Conservation (phyloP, 164 flowering plant genomes). For the Tetrastigma voinierianum region DNA sequence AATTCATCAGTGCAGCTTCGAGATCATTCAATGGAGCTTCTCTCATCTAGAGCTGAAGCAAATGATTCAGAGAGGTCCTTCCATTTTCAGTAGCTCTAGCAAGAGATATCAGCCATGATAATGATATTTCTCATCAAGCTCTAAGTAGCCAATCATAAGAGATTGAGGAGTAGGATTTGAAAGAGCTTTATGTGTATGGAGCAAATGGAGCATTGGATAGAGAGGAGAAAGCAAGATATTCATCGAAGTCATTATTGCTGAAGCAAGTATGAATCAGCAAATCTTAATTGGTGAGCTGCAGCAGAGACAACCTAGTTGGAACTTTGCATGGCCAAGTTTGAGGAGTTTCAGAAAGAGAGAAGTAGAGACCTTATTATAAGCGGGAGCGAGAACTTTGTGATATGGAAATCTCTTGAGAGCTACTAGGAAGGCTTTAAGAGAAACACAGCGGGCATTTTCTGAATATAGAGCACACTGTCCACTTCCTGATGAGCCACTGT, state of each 20-base stretch:
- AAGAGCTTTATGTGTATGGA: constrained; percentile 52
- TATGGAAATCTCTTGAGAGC: constrained; percentile 57
- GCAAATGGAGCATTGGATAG: constrained; percentile 32
- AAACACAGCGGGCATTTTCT: constrained; percentile 45
- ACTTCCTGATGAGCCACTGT: constrained; percentile 61
- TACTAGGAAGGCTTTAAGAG: constrained; percentile 77
- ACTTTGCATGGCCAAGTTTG: constrained; percentile 36
- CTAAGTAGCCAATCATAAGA: constrained; percentile 42
- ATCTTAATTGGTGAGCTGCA: constrained; percentile 44
- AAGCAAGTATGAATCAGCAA: constrained; percentile 40
- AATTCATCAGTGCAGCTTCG: constrained; percentile 31
- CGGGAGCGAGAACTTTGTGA: constrained; percentile 59
- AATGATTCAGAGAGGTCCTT: constrained; percentile 32
- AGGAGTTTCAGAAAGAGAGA: constrained; percentile 51
- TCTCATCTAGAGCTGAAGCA: constrained; percentile 33
- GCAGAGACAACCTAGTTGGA: constrained; percentile 38
- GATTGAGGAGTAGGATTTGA: constrained; percentile 54
- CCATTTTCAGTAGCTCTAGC: constrained; percentile 38
- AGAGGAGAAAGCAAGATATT: constrained; percentile 45
- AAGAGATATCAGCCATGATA: constrained; percentile 52
- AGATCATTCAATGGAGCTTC: constrained; percentile 41
- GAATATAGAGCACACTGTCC: constrained; percentile 59
- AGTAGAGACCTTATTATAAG: constrained; percentile 39
- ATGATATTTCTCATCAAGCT: constrained; percentile 30
- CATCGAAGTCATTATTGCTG: constrained; percentile 28